Percentiles rank a stretch among this genome's conserved stretches.
Evolutionary conservation across 2,329 filamentous ascomycete species (phyloP).

Genomic region (Trichoderma lentiforme): DNA sequence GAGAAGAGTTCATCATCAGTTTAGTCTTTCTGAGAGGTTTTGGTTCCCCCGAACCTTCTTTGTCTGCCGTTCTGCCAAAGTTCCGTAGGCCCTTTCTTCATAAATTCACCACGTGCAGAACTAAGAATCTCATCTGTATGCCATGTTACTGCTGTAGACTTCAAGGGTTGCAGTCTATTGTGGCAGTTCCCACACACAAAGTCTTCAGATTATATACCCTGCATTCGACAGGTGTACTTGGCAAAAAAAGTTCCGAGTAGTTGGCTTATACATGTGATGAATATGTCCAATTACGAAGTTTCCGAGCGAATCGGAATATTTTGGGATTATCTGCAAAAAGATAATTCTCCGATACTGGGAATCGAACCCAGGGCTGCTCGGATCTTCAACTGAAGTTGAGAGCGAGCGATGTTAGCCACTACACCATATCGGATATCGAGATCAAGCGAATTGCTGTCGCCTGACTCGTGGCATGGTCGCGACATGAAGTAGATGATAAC

Average conservation of each 20-base stretch:
- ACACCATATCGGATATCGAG: slow-evolving; percentile 34
- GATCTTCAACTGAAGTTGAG: slow-evolving; percentile 24
- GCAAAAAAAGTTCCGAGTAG: no score
- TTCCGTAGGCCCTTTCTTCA: rapidly evolving
- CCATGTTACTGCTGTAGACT: not conserved
- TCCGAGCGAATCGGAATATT: no score
- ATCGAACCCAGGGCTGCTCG: not conserved
- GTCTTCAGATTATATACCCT: no score
- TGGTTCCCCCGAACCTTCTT: not conserved
- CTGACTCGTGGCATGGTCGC: not conserved
- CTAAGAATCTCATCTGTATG: not conserved
- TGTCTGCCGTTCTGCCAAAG: not conserved
- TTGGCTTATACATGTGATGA: no score
- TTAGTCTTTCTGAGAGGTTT: not conserved
- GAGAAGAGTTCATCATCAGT: not conserved
- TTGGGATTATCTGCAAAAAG: not conserved
- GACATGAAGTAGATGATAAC: not conserved
- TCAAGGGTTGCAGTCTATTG: no score
- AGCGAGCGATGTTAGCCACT: slow-evolving; percentile 38
- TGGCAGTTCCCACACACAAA: no score
- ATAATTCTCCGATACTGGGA: not conserved
- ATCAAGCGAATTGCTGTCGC: not conserved
- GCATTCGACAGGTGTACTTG: no score
- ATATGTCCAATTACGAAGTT: no score
- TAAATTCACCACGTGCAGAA: rapidly evolving